Evolutionary conservation across 1,139 yeast species (phyloP).

Genomic region (Suhomyces terraborum): DNA sequence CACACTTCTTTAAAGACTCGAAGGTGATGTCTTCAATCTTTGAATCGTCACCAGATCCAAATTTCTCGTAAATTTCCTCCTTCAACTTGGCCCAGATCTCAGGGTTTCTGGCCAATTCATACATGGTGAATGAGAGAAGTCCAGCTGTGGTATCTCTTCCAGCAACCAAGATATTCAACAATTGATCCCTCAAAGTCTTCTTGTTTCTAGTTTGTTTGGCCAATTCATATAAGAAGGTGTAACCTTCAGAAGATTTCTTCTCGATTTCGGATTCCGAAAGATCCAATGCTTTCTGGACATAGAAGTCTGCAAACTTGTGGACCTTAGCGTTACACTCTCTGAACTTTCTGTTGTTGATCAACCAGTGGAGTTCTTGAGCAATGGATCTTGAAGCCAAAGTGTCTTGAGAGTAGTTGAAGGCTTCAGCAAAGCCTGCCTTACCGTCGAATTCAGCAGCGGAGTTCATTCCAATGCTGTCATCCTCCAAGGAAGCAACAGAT

Average conservation of each 20-base stretch:
- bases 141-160: conserved; percentile 54
- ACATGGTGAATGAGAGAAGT: conserved; percentile 43
- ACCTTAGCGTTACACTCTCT: conserved; percentile 24
- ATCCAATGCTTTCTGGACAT: conserved; percentile 31
- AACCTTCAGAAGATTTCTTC: conserved; percentile 37
- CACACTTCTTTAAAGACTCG: conserved; percentile 52
- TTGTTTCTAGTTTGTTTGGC: conserved; percentile 49
- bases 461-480: conserved; percentile 27
- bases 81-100: conserved; percentile 37
- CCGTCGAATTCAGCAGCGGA: conserved; percentile 26
- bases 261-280: conserved; percentile 38
- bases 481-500: conserved; percentile 35
- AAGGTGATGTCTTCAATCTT: conserved; percentile 40
- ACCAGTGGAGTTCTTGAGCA: conserved; percentile 31
- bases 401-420: conserved; percentile 37
- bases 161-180: conserved; percentile 47
- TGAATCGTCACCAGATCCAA: conserved; percentile 39
- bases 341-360: conserved; percentile 34
- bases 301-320: conserved; percentile 34
- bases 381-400: conserved; percentile 33
- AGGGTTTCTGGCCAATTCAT: conserved; percentile 46
- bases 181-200: conserved; percentile 44
- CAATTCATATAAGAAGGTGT: conserved; percentile 47
- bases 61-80: conserved; percentile 32
- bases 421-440: conserved; percentile 28